Evolutionary conservation across 805 yeast genomes (phyloP).

Genomic region (Candida qinlingensis): DNA sequence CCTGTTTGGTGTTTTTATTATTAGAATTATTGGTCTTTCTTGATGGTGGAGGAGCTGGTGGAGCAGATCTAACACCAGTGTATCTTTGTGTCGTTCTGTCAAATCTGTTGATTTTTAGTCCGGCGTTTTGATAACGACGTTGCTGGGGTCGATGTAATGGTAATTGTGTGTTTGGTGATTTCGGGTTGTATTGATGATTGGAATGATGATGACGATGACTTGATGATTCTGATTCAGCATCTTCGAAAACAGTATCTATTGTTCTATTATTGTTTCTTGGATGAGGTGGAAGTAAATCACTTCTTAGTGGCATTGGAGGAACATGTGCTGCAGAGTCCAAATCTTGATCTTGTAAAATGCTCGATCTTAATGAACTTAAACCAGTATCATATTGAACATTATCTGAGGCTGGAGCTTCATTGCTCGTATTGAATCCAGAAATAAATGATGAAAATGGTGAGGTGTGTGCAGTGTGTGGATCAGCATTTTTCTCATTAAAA

Average conservation of each 20-base stretch:
- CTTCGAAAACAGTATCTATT: conserved; percentile 26
- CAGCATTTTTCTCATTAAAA: background rate
- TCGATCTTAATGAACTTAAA: conserved; percentile 9
- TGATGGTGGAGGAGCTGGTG: conserved; percentile 22
- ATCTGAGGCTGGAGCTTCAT: background rate
- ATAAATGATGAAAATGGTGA: conserved; percentile 9
- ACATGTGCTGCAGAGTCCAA: background rate
- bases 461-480: too few relatives aligned
- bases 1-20: background rate
- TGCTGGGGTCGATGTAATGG: background rate
- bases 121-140: conserved; percentile 15
- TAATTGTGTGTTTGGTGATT: background rate
- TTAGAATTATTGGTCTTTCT: conserved; percentile 9
- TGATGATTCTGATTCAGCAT: conserved; percentile 15
- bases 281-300: background rate
- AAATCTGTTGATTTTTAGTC: conserved; percentile 20
- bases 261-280: conserved; percentile 8
- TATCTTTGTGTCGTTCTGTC: conserved; percentile 9
- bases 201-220: background rate
- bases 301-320: background rate
- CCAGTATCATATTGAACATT: background rate
- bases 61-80: conserved; percentile 1
- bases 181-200: background rate
- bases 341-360: conserved; percentile 15
- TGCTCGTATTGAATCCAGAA: conserved; percentile 1